Percentiles rank a stretch among this genome's conserved stretches.
These are phyloP conservation scores for Lophium mytilinum DNA, from an alignment of 495 filamentous ascomycete species.

Conservation along the genomic window DNA sequence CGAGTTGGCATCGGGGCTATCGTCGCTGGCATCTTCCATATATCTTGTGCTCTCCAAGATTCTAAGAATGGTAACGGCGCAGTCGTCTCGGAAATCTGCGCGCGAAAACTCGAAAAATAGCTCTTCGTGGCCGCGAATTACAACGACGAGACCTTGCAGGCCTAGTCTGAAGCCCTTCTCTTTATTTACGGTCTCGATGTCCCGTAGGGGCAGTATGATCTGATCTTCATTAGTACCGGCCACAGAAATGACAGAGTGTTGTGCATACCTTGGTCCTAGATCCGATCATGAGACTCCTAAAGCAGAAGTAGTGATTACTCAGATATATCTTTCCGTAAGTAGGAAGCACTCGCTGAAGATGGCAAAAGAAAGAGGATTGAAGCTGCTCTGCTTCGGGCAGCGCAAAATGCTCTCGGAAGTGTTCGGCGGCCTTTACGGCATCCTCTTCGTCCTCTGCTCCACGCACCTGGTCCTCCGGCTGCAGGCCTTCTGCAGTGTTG, in stretches of 20 bases:
- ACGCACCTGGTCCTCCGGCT: slow-evolving; percentile 52
- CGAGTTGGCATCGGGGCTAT: slow-evolving; percentile 60
- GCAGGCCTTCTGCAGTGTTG: slow-evolving; percentile 59
- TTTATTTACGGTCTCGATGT: slow-evolving; percentile 89
- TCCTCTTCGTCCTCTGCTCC: slow-evolving; percentile 59
- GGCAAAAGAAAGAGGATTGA: slow-evolving; percentile 85
- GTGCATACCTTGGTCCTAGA: slow-evolving; percentile 66
- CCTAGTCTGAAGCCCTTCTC: slow-evolving; percentile 92
- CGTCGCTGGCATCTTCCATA: slow-evolving; percentile 60
- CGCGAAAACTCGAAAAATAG: slow-evolving; percentile 90
- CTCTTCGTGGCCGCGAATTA: slow-evolving; percentile 90
- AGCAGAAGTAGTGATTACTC: slow-evolving; percentile 83
- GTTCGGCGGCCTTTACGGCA: slow-evolving; percentile 47
- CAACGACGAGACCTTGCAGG: slow-evolving; percentile 83
- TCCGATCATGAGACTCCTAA: slow-evolving; percentile 81
- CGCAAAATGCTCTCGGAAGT: slow-evolving; percentile 84
- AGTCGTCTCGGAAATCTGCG: slow-evolving; percentile 76
- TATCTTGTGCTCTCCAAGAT: slow-evolving; percentile 64
- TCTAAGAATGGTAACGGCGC: slow-evolving; percentile 69
- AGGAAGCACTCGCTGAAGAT: slow-evolving; percentile 78
- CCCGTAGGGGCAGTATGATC: slow-evolving; percentile 79
- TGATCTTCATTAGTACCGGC: slow-evolving; percentile 2
- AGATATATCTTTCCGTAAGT: slow-evolving; percentile 97
- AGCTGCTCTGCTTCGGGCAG: slow-evolving; percentile 75
- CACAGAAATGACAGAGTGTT: neutral